phyloP scores from a whole-genome alignment of 805 yeast species.

The Nakazawaea wyomingensis region DNA sequence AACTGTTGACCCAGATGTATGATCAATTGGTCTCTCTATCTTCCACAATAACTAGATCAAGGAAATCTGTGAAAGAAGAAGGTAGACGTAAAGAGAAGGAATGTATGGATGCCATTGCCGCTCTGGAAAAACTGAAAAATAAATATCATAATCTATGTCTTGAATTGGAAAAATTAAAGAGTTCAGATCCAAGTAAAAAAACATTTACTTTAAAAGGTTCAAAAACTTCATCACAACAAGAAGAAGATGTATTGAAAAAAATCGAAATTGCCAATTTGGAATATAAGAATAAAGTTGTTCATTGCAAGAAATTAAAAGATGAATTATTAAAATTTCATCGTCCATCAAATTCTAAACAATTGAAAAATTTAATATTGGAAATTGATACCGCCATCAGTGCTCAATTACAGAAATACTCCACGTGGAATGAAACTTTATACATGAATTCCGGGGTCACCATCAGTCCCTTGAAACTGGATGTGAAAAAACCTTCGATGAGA shows the following conservation, averaged over 20 bases:
- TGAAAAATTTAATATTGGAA: slow-evolving; percentile 77
- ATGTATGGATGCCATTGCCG: slow-evolving; percentile 71
- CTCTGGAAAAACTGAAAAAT: slow-evolving; percentile 83
- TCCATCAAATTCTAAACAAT: slow-evolving; percentile 66
- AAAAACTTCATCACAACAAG: slow-evolving; percentile 78
- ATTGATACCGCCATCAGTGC: slow-evolving; percentile 85
- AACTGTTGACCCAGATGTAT: slow-evolving; percentile 76
- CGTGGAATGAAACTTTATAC: slow-evolving; percentile 76
- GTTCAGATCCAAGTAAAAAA: slow-evolving; percentile 76
- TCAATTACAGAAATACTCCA: slow-evolving; percentile 84
- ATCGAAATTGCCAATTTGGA: slow-evolving; percentile 84
- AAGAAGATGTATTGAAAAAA: slow-evolving; percentile 79
- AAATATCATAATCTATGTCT: slow-evolving; percentile 76
- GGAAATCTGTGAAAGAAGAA: slow-evolving; percentile 79
- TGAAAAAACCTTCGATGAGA: slow-evolving; percentile 63
- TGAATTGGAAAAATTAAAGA: slow-evolving; percentile 76
- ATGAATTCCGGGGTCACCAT: slow-evolving; percentile 82
- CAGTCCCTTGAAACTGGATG: slow-evolving; percentile 59
- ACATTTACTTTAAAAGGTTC: slow-evolving; percentile 77
- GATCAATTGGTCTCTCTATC: slow-evolving; percentile 76
- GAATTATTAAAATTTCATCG: slow-evolving; percentile 69
- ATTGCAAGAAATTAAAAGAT: slow-evolving; percentile 67
- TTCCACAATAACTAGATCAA: slow-evolving; percentile 59
- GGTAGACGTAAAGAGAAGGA: slow-evolving; percentile 79
- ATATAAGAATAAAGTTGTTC: slow-evolving; percentile 69